Percentiles rank a stretch among this genome's conserved stretches.
These are phyloP conservation scores for Talaromyces albobiverticillius DNA, from an alignment of 2,329 filamentous ascomycete species.

Conservation along the genomic window DNA sequence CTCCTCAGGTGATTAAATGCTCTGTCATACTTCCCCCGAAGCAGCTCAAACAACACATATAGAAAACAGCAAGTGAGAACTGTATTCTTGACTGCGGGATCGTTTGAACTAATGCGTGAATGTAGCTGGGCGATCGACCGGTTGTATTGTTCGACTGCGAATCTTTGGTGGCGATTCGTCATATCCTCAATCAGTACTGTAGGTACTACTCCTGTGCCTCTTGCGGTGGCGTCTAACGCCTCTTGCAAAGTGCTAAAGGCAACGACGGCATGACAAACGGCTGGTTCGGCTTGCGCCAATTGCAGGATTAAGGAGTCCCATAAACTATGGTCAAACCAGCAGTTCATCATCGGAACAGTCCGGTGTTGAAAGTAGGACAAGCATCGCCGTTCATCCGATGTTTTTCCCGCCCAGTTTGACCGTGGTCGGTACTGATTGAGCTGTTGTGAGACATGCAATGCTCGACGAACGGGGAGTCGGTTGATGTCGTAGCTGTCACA, in stretches of 20 bases:
- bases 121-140: constrained; percentile 18
- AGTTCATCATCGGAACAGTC: constrained; percentile 12
- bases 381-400: constrained; percentile 16
- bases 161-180: constrained; percentile 16
- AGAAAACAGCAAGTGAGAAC: constrained; percentile 22
- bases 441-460: not conserved
- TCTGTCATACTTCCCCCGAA: constrained; percentile 19
- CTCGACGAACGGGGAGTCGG: not conserved
- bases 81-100: constrained; percentile 16
- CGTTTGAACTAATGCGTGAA: constrained; percentile 15
- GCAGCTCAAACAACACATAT: constrained; percentile 22
- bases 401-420: constrained; percentile 3
- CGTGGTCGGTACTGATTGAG: not conserved
- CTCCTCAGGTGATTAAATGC: constrained; percentile 21
- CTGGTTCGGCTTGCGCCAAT: constrained; percentile 17
- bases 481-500: not conserved
- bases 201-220: not conserved
- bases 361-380: constrained; percentile 20
- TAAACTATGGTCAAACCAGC: constrained; percentile 12
- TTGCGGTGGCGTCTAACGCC: constrained; percentile 8
- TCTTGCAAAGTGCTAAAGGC: constrained; percentile 21
- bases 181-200: constrained; percentile 3
- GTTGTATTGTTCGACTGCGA: constrained; percentile 21
- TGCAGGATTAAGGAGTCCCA: constrained; percentile 21
- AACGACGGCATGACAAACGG: constrained; percentile 21